Base-by-base conservation (phyloP, 352 stramenopile species). In the Globisporangium apiculatum region DNA sequence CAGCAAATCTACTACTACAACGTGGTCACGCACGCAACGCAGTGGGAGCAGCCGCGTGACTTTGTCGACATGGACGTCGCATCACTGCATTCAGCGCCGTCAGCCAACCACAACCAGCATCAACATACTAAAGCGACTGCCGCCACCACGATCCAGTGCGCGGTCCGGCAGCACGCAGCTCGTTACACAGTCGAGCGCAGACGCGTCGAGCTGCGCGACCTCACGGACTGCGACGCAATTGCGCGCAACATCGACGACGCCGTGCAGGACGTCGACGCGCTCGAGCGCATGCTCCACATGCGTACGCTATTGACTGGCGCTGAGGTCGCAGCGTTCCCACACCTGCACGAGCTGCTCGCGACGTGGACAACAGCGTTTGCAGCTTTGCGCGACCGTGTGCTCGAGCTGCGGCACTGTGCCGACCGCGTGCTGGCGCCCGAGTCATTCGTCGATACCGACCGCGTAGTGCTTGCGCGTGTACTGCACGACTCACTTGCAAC, bases 1-100 rank as follows among this genome's bases (percentile, higher is more conserved):
- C 48, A 48, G 18, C 62, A 62, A 2, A 58, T 61, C 14, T 89
- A 87, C 54, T 89, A 77, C 60, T 83, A 86, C 66, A 74, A 85
- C 54, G 60, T 61, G 8, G 50, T 60, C 18, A 80, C 69, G 8
- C 61, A 62, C 2, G 63, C 63, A 40, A 64, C 64, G 3, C 73
- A 80, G 50, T 86, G 75, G 72, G 72, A 83, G 36, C 65, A 65
- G 9, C 75, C 75, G 14, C 48, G 17, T 0, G 65, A 70, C 35
- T 81, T 85, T 45, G 61, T 72, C 12, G 60, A 56, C 0, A 31
- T 71, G 10, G 59, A 56, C 11, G 42, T 3, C 24, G 1, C 24
- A 31, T 2, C 24, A 31, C 24, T 31, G 24, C 24, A 31, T 31
- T 31, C 24, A 31, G 24, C 24, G 24, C 24, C 24, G 24, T 31